These are phyloP conservation scores for Aureobasidium namibiae DNA, from an alignment of 2,329 filamentous ascomycete species.

Conservation along the genomic window DNA sequence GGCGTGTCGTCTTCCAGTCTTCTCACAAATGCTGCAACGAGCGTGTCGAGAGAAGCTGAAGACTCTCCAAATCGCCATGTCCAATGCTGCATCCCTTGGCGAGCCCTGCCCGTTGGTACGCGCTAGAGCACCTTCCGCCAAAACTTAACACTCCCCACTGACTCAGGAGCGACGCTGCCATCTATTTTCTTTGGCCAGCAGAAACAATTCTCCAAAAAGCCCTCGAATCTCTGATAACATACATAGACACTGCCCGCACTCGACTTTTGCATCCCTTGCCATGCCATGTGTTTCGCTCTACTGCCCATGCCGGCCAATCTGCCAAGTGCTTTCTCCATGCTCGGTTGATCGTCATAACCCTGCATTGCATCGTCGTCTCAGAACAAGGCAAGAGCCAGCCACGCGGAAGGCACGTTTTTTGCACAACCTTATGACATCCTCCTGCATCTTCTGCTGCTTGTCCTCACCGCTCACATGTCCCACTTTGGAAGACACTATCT, in stretches of 20 bases:
- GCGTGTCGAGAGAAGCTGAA: conserved; percentile 2
- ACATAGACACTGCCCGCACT: not conserved
- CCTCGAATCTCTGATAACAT: not conserved
- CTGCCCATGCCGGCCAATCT: not conserved
- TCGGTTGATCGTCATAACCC: not conserved
- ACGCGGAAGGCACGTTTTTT: not conserved
- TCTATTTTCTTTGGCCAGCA: not conserved
- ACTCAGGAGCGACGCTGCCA: not conserved
- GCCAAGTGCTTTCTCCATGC: not conserved
- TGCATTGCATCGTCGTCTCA: not conserved
- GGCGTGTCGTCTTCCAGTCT: not conserved
- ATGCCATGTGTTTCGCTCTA: not conserved
- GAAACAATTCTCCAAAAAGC: not conserved
- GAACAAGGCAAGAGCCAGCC: not conserved
- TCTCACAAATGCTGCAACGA: not conserved
- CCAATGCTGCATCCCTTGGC: not conserved
- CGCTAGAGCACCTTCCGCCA: not conserved
- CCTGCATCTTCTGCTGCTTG: not conserved
- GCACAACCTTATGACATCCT: not conserved
- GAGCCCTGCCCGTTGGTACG: not conserved
- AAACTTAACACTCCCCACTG: not conserved
- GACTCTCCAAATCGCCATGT: not conserved
- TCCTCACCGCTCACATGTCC: not conserved
- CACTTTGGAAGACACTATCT: not conserved
- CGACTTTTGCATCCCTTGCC: not conserved